Evolutionary conservation across 805 yeast genomes (phyloP).

Genomic region (Pachysolen tannophilus): DNA sequence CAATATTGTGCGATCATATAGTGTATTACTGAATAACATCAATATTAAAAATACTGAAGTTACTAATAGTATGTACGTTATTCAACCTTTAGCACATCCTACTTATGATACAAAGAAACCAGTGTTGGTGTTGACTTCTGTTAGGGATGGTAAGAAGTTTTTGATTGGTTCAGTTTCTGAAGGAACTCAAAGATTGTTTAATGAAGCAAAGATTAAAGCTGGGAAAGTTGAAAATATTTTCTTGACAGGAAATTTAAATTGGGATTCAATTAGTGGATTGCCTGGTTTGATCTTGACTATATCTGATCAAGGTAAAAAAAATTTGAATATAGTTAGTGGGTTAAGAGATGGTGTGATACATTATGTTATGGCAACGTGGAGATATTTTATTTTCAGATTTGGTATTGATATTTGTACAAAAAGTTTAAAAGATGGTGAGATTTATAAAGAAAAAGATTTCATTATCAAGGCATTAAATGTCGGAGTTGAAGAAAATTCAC

Average conservation of each 20-base stretch:
- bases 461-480: slow-evolving; percentile 13
- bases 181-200: slow-evolving; percentile 73
- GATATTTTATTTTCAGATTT: slow-evolving; percentile 76
- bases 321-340: slow-evolving; percentile 49
- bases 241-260: slow-evolving; percentile 67
- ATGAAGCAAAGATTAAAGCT: slow-evolving; percentile 49
- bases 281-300: slow-evolving; percentile 84
- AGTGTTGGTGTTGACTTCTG: too few relatives aligned
- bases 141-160: too few relatives aligned
- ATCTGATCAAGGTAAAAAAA: slow-evolving; percentile 65
- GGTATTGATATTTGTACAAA: slow-evolving; percentile 44
- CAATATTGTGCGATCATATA: too few relatives aligned
- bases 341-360: slow-evolving; percentile 29
- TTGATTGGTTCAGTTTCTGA: slow-evolving; percentile 78
- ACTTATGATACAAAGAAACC: too few relatives aligned
- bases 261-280: slow-evolving; percentile 83
- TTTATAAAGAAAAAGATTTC: slow-evolving; percentile 20
- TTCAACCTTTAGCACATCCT: too few relatives aligned
- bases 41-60: too few relatives aligned
- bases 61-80: too few relatives aligned
- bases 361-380: slow-evolving; percentile 71
- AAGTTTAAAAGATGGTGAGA: slow-evolving; percentile 14
- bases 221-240: slow-evolving; percentile 59
- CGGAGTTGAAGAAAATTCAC: neutral
- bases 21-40: too few relatives aligned